Conservation (phyloP, 1,284 basidiomycete species). For the Irpex sp. region DNA sequence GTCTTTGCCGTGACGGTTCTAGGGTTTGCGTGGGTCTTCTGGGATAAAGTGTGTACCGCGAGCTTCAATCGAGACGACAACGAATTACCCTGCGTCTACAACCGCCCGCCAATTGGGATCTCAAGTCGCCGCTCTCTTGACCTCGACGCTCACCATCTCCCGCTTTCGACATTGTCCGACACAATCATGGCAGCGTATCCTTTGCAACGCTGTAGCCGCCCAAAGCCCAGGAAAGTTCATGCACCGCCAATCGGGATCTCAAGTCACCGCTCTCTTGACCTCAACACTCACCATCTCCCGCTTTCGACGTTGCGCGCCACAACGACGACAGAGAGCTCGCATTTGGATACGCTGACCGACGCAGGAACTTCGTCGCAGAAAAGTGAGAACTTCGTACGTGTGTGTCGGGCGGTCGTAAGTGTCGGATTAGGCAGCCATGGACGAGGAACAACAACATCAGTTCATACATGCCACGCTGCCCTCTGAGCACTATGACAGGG, state of each 20-base stretch:
- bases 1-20: too few relatives aligned
- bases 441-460: slow-evolving; percentile 29
- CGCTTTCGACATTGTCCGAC: not conserved
- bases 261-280: not conserved
- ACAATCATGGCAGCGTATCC: too few relatives aligned
- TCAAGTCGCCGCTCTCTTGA: not conserved
- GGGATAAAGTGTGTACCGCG: too few relatives aligned
- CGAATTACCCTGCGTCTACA: too few relatives aligned
- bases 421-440: slow-evolving; percentile 18
- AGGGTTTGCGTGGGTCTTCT: too few relatives aligned
- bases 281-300: not conserved
- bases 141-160: not conserved
- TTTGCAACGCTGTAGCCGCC: not conserved
- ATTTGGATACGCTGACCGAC: not conserved
- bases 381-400: not conserved
- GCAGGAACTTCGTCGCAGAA: not conserved
- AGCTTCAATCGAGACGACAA: too few relatives aligned
- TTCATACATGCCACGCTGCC: slow-evolving; percentile 29
- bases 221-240: not conserved
- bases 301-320: not conserved
- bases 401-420: not conserved
- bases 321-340: not conserved
- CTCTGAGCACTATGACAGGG: slow-evolving; percentile 28
- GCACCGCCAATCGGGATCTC: not conserved
- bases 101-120: not conserved